A percentile compares a stretch with the other conserved stretches of the same genome.
Conservation (phyloP, 805 yeast species). For the Kodamaea nitidulidarum region DNA sequence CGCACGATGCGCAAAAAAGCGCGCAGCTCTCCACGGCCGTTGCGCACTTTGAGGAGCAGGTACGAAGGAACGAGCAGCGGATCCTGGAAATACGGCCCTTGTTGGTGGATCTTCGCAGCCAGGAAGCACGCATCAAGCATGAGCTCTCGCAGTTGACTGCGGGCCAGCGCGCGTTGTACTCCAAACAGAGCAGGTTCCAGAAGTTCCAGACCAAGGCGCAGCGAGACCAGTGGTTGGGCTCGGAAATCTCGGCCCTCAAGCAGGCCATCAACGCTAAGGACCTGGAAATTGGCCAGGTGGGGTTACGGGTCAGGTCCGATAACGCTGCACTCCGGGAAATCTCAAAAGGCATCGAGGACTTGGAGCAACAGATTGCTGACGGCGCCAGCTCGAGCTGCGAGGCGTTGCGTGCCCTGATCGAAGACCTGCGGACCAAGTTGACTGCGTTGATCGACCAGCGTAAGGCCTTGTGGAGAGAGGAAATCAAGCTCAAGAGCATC, state of each 20-base stretch:
- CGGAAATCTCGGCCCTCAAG: slow-evolving; percentile 43
- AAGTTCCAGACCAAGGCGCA: slow-evolving; percentile 53
- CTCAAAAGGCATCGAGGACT: slow-evolving; percentile 8
- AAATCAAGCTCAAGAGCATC: slow-evolving; percentile 58
- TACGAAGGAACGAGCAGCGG: slow-evolving; percentile 34
- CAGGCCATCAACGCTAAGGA: slow-evolving; percentile 26
- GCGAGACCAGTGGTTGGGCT: slow-evolving; percentile 63
- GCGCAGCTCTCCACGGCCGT: slow-evolving; percentile 20
- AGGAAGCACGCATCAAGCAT: slow-evolving; percentile 40
- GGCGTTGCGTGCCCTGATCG: slow-evolving; percentile 28
- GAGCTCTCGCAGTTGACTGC: slow-evolving; percentile 41
- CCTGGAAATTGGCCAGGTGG: slow-evolving; percentile 20
- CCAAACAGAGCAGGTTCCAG: slow-evolving; percentile 67
- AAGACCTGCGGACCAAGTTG: slow-evolving; percentile 41
- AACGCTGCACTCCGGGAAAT: slow-evolving; percentile 13
- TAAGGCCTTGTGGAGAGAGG: slow-evolving; percentile 75
- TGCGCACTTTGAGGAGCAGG: slow-evolving; percentile 20
- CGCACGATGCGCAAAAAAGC: slow-evolving; percentile 26
- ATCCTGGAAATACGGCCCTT: slow-evolving; percentile 39
- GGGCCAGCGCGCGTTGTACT: slow-evolving; percentile 55
- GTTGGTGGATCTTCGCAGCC: slow-evolving; percentile 31
- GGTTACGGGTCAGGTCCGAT: slow-evolving; percentile 16
- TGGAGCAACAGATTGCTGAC: slow-evolving; percentile 23
- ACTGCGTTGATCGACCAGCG: slow-evolving; percentile 57
- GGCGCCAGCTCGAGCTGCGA: slow-evolving; percentile 8